Percentiles rank a stretch among this genome's conserved stretches.
Conservation (phyloP, 345 rosid species). For the Syzygium grande region DNA sequence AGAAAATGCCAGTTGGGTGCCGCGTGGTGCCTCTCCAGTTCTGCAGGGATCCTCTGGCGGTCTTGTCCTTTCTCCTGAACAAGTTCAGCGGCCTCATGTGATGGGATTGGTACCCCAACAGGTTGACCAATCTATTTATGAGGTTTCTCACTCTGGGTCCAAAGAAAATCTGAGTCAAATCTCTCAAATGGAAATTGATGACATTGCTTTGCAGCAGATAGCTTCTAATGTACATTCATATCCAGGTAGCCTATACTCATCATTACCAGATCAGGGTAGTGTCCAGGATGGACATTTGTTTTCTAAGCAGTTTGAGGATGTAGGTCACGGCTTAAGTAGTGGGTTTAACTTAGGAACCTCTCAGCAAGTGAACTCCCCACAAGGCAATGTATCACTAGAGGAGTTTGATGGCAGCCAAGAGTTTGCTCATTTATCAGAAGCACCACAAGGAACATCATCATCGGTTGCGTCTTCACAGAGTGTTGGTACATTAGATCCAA, state of each 20-base stretch:
- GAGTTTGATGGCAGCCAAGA: slow-evolving; percentile 35
- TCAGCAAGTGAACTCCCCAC: slow-evolving; percentile 32
- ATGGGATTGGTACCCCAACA: slow-evolving; percentile 51
- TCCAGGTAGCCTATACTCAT: slow-evolving; percentile 32
- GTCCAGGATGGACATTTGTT: slow-evolving; percentile 35
- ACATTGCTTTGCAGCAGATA: slow-evolving; percentile 28
- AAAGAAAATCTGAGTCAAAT: slow-evolving; percentile 32
- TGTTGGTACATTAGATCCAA: slow-evolving; percentile 65
- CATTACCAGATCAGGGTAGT: slow-evolving; percentile 35
- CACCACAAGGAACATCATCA: slow-evolving; percentile 23
- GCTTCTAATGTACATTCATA: slow-evolving; percentile 40
- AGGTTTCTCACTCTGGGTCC: slow-evolving; percentile 42
- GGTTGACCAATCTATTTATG: slow-evolving; percentile 61
- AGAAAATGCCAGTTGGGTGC: slow-evolving; percentile 56
- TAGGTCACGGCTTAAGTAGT: slow-evolving; percentile 29
- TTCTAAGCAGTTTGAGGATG: slow-evolving; percentile 19
- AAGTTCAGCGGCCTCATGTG: slow-evolving; percentile 33
- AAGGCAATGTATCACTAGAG: slow-evolving; percentile 22
- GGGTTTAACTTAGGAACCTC: slow-evolving; percentile 32
- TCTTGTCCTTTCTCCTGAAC: slow-evolving; percentile 47
- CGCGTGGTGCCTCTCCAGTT: slow-evolving; percentile 27
- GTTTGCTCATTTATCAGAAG: slow-evolving; percentile 27
- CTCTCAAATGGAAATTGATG: slow-evolving; percentile 46
- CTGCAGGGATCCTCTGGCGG: slow-evolving; percentile 57
- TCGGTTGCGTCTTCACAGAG: slow-evolving; percentile 37